Evolutionary conservation across 129 eudicot genomes (phyloP), one percentile per base, ranked within the genome.

Genomic region (Chrysanthemum lavandulifolium): DNA sequence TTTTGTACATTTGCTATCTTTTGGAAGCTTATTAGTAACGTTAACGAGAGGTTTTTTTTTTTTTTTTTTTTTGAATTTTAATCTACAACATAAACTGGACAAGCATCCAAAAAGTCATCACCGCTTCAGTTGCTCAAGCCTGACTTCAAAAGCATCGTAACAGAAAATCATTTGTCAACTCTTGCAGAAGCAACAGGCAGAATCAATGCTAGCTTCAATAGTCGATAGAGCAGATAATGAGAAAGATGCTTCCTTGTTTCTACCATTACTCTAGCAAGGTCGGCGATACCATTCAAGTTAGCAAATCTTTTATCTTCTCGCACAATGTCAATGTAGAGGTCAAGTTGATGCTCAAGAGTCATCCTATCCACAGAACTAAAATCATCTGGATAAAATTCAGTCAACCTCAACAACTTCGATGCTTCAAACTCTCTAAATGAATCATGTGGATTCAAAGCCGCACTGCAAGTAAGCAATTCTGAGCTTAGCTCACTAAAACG

Each of bases 261-360:
- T 19, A 65, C 69, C 29, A 65, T 65, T 4, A 65, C 69, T 65
- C 69, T 65, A 15, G 54, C 52, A 8, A 36, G 69, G 69, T 65
- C 29, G 15, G 29, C 31, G n/a, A 65, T 43, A 10, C 69, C 69
- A 65, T 40, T 65, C 21, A 65, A 16, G 54, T 65, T 43, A 4
- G 69, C 54, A 65, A 43, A 65, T 36, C 52, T 36, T 65, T 65
- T 51, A 65, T 65, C 69, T 65, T 65, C 54, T 65, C 45, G 29
- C 69, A 65, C 50, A 43, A 36, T 65, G 69, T 65, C 69, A 16
- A 65, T 43, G 31, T 65, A 65, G 51, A 65, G 27, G 15, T 65
- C 50, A 65, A 65, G 52, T 3, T 65, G 69, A 65, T 65, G 69
- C 6, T 65, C 69, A 9, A 65, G 53, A 65, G 69, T 36, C 69